phyloP scores from a whole-genome alignment of 805 yeast species.

The Kockiozyma suomiensis region DNA sequence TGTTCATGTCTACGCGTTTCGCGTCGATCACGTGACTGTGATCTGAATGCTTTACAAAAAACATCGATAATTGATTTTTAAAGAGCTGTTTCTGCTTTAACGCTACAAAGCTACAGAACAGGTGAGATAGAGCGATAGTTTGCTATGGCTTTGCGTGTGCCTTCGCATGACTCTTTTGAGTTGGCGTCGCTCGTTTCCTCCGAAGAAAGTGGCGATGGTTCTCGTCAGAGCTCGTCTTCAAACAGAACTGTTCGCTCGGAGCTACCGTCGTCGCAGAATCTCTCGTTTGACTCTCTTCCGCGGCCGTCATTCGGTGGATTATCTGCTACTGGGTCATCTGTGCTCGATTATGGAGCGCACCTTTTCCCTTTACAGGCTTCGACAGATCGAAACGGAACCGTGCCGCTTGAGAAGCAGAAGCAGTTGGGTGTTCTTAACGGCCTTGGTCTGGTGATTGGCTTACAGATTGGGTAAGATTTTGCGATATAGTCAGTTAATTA shows the following conservation, averaged over 20 bases:
- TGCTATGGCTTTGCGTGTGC: not conserved
- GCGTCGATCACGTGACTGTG: not conserved
- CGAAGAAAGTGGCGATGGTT: constrained; percentile 9
- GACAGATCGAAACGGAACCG: constrained; percentile 27
- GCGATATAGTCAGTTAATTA: not conserved
- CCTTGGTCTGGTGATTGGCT: constrained; percentile 46
- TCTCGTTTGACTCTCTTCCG: constrained; percentile 10
- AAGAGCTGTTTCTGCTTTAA: too few relatives aligned
- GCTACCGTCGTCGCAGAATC: not conserved
- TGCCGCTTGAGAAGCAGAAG: constrained; percentile 39
- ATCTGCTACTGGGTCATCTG: constrained; percentile 4
- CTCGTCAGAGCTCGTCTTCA: not conserved
- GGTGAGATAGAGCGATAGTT: not conserved
- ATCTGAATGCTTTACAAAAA: too few relatives aligned
- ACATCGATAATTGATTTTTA: not conserved
- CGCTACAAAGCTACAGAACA: not conserved
- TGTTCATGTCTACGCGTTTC: not conserved
- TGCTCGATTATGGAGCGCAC: constrained; percentile 39
- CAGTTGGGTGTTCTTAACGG: constrained; percentile 40
- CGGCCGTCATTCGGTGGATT: constrained; percentile 13
- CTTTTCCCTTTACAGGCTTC: constrained; percentile 38
- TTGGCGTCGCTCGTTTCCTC: constrained; percentile 43
- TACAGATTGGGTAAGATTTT: constrained; percentile 45
- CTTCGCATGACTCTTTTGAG: constrained; percentile 39
- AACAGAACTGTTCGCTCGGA: constrained; percentile 1